Evolutionary conservation across 768 basidiomycete genomes (phyloP).

Genomic region (Termitomyces sp.): DNA sequence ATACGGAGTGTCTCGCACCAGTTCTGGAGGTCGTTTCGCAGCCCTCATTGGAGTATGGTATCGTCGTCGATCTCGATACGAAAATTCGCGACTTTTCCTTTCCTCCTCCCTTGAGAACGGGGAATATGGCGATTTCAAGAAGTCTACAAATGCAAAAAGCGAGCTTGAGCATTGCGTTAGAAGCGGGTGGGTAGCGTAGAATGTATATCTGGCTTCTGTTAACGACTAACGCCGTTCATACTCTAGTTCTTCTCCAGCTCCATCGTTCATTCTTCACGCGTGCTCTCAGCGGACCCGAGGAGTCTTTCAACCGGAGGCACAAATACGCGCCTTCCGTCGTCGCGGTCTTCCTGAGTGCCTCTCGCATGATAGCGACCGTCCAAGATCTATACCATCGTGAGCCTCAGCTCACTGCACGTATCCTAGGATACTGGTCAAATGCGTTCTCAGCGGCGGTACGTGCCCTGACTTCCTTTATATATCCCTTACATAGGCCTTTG

Average conservation of each 20-base stretch:
- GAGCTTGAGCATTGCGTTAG: slow-evolving; percentile 50
- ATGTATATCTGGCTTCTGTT: neutral
- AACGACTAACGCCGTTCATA: neutral
- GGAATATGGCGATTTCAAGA: slow-evolving; percentile 30
- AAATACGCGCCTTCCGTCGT: slow-evolving; percentile 67
- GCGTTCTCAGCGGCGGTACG: slow-evolving; percentile 47
- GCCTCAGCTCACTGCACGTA: slow-evolving; percentile 51
- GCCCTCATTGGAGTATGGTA: slow-evolving; percentile 43
- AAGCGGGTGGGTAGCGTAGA: slow-evolving; percentile 41
- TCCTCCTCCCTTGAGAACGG: slow-evolving; percentile 41
- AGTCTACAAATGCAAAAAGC: slow-evolving; percentile 56
- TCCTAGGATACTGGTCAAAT: slow-evolving; percentile 49
- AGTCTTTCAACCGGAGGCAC: slow-evolving; percentile 55
- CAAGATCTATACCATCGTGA: slow-evolving; percentile 51
- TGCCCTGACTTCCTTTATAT: slow-evolving; percentile 1
- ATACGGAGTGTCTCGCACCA: slow-evolving; percentile 52
- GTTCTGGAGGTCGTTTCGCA: slow-evolving; percentile 54
- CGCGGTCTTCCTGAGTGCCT: slow-evolving; percentile 60
- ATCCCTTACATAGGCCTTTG: neutral
- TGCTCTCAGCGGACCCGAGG: slow-evolving; percentile 52
- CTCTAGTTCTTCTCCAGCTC: slow-evolving; percentile 54
- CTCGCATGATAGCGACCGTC: slow-evolving; percentile 56
- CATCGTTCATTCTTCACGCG: slow-evolving; percentile 66
- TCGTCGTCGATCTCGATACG: slow-evolving; percentile 50
- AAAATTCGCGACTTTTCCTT: slow-evolving; percentile 57